These are phyloP conservation scores for Castanospermum australe DNA, from an alignment of 306 rosid genomes.

Conservation along the genomic window DNA sequence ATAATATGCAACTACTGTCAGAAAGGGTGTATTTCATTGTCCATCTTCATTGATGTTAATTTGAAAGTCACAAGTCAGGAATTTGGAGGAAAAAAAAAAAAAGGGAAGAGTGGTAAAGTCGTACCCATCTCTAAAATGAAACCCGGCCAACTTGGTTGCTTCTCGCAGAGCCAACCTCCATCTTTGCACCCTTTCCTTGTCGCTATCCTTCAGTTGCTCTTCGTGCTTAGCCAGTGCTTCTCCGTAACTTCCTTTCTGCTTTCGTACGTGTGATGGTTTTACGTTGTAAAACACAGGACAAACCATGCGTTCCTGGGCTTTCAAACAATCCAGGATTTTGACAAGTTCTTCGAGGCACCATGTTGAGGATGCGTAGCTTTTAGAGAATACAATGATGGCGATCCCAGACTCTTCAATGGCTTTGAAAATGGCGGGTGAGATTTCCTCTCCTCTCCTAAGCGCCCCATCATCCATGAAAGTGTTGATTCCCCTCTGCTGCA, in stretches of 20 bases:
- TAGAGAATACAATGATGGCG: not conserved
- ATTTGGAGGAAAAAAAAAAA: not conserved
- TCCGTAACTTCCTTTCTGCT: not conserved
- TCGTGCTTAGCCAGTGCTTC: not conserved
- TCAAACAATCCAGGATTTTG: not conserved
- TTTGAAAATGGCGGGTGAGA: not conserved
- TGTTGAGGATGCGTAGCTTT: not conserved
- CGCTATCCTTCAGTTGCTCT: not conserved
- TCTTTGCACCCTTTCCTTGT: not conserved
- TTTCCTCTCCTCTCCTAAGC: not conserved
- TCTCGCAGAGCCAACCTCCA: not conserved
- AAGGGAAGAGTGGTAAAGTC: not conserved
- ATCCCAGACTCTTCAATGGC: not conserved
- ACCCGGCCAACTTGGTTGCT: slow-evolving; percentile 12
- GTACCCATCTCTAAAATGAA: not conserved
- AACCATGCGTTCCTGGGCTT: not conserved
- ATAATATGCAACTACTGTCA: not conserved
- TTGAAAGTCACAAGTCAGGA: not conserved
- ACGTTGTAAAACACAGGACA: not conserved
- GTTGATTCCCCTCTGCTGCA: not conserved
- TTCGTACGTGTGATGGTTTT: not conserved
- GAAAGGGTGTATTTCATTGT: not conserved
- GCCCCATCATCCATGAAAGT: not conserved
- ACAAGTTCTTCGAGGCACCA: slow-evolving; percentile 8
- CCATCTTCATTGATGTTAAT: not conserved